Percentiles rank a stretch among this genome's conserved stretches.
These are phyloP conservation scores for Suillus paluster DNA, from an alignment of 768 basidiomycete species.

Conservation along the genomic window DNA sequence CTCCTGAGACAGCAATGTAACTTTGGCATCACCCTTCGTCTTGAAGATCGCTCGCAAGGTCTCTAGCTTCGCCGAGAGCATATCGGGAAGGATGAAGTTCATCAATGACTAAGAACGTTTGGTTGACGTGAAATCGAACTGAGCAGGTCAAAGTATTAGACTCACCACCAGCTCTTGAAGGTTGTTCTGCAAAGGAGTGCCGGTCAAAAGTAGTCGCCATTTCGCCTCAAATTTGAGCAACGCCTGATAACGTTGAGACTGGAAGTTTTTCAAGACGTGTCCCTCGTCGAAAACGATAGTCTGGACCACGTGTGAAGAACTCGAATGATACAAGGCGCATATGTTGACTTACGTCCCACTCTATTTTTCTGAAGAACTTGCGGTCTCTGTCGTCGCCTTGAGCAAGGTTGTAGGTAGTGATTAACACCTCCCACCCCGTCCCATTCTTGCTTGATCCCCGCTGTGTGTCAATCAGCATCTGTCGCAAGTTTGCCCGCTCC, in stretches of 20 bases:
- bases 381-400: slow-evolving; percentile 86
- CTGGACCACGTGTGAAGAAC: slow-evolving; percentile 43
- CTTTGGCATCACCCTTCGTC: slow-evolving; percentile 89
- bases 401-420: slow-evolving; percentile 96
- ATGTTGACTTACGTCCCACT: slow-evolving; percentile 80
- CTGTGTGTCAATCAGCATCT: slow-evolving; percentile 69
- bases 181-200: slow-evolving; percentile 94
- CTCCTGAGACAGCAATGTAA: slow-evolving; percentile 87
- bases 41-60: slow-evolving; percentile 95
- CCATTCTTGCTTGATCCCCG: slow-evolving; percentile 48
- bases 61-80: slow-evolving; percentile 78
- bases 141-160: slow-evolving; percentile 3
- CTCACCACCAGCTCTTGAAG: slow-evolving; percentile 87
- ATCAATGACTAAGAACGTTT: slow-evolving; percentile 75
- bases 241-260: slow-evolving; percentile 94
- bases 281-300: slow-evolving; percentile 97
- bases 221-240: slow-evolving; percentile 82
- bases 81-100: slow-evolving; percentile 95
- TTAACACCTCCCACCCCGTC: slow-evolving; percentile 87
- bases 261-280: slow-evolving; percentile 95
- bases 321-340: neutral
- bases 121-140: slow-evolving; percentile 13
- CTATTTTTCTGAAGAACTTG: slow-evolving; percentile 89
- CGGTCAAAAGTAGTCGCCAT: slow-evolving; percentile 93
- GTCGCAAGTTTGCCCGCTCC: slow-evolving; percentile 75